phyloP scores from a whole-genome alignment of 768 basidiomycete genomes.

The Tricholoma matsutake region DNA sequence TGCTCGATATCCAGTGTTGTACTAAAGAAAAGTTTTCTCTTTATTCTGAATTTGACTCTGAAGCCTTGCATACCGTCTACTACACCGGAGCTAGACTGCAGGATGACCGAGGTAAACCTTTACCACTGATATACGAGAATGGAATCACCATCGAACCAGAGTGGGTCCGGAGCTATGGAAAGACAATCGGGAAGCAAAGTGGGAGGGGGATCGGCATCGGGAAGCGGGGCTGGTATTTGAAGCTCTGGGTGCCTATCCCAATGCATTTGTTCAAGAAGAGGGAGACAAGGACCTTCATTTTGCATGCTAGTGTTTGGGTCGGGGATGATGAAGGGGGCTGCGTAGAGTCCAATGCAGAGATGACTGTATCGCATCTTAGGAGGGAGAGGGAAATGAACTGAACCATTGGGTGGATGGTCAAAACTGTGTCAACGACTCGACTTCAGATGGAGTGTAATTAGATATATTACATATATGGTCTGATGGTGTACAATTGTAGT shows the following conservation, averaged over 20 bases:
- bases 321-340: slow-evolving; percentile 20
- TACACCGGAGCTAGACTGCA: slow-evolving; percentile 14
- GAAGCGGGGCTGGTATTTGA: slow-evolving; percentile 34
- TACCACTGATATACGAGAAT: slow-evolving; percentile 6
- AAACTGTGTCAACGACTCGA: neutral
- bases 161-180: slow-evolving; percentile 28
- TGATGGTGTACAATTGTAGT: neutral
- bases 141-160: slow-evolving; percentile 28
- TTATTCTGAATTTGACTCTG: slow-evolving; percentile 14
- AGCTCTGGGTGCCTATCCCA: slow-evolving; percentile 47
- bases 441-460: neutral
- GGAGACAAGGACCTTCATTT: slow-evolving; percentile 42
- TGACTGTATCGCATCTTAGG: slow-evolving; percentile 44
- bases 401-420: neutral
- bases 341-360: slow-evolving; percentile 22
- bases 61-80: slow-evolving; percentile 11
- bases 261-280: slow-evolving; percentile 42
- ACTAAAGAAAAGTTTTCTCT: slow-evolving; percentile 15
- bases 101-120: slow-evolving; percentile 12
- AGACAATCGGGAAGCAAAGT: slow-evolving; percentile 10
- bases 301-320: slow-evolving; percentile 37
- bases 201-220: slow-evolving; percentile 8
- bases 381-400: slow-evolving; percentile 36
- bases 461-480: neutral
- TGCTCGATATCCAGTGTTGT: slow-evolving; percentile 32